phyloP scores from a whole-genome alignment of 306 rosid genomes.

The Macrotyloma uniflorum region DNA sequence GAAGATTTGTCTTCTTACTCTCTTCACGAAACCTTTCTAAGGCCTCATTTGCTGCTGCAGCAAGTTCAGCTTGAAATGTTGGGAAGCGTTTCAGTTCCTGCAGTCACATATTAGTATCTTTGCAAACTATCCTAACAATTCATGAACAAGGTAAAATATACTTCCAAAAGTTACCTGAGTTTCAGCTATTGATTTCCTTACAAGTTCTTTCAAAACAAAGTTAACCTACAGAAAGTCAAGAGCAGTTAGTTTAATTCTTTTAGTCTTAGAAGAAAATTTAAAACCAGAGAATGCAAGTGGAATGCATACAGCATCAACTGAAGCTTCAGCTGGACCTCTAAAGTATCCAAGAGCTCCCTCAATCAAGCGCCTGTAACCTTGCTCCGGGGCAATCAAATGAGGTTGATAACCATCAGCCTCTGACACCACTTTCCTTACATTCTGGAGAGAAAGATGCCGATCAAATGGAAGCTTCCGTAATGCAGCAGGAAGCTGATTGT shows the following conservation, averaged over 20 bases:
- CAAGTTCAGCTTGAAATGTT: conserved; percentile 83
- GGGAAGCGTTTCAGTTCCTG: conserved; percentile 94
- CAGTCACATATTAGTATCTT: conserved; percentile 31
- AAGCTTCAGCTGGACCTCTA: conserved; percentile 96
- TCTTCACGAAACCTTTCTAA: conserved; percentile 88
- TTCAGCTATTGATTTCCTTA: conserved; percentile 91
- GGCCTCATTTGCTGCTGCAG: conserved; percentile 77
- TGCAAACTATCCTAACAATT: neutral
- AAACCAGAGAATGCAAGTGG: neutral
- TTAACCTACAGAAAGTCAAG: conserved; percentile 67
- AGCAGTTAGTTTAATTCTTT: conserved; percentile 19
- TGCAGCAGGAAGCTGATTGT: conserved; percentile 98
- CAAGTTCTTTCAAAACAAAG: conserved; percentile 91
- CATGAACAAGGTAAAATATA: neutral
- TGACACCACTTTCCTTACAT: conserved; percentile 87
- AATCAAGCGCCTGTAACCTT: conserved; percentile 92
- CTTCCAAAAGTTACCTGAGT: conserved; percentile 69
- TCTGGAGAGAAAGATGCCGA: conserved; percentile 83
- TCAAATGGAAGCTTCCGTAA: conserved; percentile 97
- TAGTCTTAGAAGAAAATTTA: neutral
- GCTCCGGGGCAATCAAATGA: conserved; percentile 98
- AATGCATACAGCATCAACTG: conserved; percentile 88
- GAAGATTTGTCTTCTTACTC: conserved; percentile 75
- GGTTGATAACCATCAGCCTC: conserved; percentile 99
- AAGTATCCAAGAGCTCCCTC: conserved; percentile 85